Conservation (phyloP, 2,329 filamentous ascomycete species). For the Aureobasidium melanogenum region DNA sequence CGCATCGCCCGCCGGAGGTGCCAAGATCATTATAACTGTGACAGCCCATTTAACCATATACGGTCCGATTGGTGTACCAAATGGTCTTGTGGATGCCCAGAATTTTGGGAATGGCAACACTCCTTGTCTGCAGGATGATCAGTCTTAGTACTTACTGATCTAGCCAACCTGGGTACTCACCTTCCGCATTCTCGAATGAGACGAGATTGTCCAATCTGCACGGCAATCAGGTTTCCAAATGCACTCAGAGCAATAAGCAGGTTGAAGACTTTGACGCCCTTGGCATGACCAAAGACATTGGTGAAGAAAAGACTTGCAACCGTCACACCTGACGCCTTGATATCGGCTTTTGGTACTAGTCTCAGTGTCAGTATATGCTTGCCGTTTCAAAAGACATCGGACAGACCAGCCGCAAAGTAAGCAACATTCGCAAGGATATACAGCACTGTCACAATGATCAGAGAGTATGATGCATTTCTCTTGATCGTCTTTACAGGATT, state of each 20-base stretch:
- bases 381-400: not conserved
- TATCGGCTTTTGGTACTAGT: slow-evolving; percentile 19
- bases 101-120: slow-evolving; percentile 55
- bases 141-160: not conserved
- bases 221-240: slow-evolving; percentile 44
- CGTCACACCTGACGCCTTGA: slow-evolving; percentile 44
- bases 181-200: slow-evolving; percentile 54
- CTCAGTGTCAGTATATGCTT: not conserved
- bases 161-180: not conserved
- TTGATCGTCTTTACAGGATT: slow-evolving; percentile 55
- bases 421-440: slow-evolving; percentile 41
- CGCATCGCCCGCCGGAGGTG: slow-evolving; percentile 57
- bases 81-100: slow-evolving; percentile 56
- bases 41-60: slow-evolving; percentile 57
- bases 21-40: slow-evolving; percentile 57
- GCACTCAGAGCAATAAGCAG: slow-evolving; percentile 59
- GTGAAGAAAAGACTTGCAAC: slow-evolving; percentile 51
- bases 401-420: slow-evolving; percentile 50
- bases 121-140: slow-evolving; percentile 26
- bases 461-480: slow-evolving; percentile 50
- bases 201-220: slow-evolving; percentile 60
- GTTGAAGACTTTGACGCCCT: slow-evolving; percentile 50
- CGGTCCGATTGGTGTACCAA: slow-evolving; percentile 53
- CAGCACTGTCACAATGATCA: slow-evolving; percentile 49
- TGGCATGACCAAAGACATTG: slow-evolving; percentile 41